Evolutionary conservation across 768 basidiomycete genomes (phyloP).

Genomic region (Cubamyces lactineus): DNA sequence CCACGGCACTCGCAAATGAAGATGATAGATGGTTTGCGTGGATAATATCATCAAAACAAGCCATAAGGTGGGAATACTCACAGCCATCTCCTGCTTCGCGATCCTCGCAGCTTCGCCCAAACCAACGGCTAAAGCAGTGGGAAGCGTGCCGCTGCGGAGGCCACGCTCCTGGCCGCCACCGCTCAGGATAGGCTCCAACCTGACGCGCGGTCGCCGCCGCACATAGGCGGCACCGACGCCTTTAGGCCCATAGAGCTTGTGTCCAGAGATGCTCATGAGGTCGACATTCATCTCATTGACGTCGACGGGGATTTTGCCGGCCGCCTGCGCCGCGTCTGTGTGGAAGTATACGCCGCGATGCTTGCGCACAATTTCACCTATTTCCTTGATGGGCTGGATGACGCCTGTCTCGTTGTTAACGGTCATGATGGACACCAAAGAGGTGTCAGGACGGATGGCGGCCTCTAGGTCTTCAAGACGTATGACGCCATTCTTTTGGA

Average conservation of each 20-base stretch:
- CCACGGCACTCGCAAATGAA: conserved; percentile 33
- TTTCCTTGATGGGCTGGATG: conserved; percentile 96
- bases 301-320: conserved; percentile 88
- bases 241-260: conserved; percentile 98
- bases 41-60: conserved; percentile 37
- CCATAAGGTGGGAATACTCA: conserved; percentile 50
- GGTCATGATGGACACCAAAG: conserved; percentile 95
- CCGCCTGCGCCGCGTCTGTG: conserved; percentile 96
- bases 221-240: conserved; percentile 96
- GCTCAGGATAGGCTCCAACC: conserved; percentile 91
- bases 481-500: conserved; percentile 82
- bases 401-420: conserved; percentile 99
- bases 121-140: conserved; percentile 87
- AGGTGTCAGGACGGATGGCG: conserved; percentile 91
- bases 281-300: conserved; percentile 97
- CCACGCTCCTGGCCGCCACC: conserved; percentile 99
- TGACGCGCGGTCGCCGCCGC: conserved; percentile 86
- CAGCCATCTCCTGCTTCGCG: conserved; percentile 89
- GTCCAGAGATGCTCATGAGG: conserved; percentile 93
- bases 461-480: conserved; percentile 77
- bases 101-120: conserved; percentile 94
- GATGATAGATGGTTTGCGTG: conserved; percentile 27
- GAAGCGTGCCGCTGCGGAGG: conserved; percentile 90
- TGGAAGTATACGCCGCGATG: conserved; percentile 94
- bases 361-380: conserved; percentile 83